Evolutionary conservation across 192 early-diverging fungal species (phyloP), one percentile per base, ranked within the genome.

Genomic region (Thoreauomyces humboldtii): DNA sequence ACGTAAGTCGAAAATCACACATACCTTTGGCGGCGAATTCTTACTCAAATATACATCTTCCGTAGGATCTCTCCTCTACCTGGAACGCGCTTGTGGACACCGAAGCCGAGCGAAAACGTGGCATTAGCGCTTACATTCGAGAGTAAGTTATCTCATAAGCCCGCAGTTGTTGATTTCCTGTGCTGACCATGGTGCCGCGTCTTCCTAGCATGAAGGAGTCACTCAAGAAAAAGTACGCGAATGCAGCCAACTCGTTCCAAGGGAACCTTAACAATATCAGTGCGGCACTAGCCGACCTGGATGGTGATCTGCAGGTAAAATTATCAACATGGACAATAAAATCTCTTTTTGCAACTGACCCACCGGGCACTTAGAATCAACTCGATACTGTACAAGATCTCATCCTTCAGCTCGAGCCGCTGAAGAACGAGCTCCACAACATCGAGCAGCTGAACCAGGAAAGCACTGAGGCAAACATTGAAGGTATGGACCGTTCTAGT

Each of bases 41-140:
- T n/a, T n/a, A n/a, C n/a, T n/a, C n/a, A n/a, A n/a, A n/a, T n/a
- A n/a, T n/a, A n/a, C 38, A 12, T 75, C 28, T 61, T 43, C 41
- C 61, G 46, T 59, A 86, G 77, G 92, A 95, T 61, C 70, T 97
- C n/a, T 89, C 93, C 53, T 60, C 78, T 41, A 72, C 76, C 32
- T 98, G 96, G 96, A 73, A 81, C 32, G 72, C 70, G 46, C 84
- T 93, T 25, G 75, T 92, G 7, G 74, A 61, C 2, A 72, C 87
- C 21, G 96, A 98, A 73, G 90, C 86, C 6, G 73, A 74, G 47
- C 83, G 91, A 63, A 90, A 97, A 55, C 86, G 87, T 54, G 73
- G 77, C 33, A 89, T 98, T 60, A 94, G 93, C 69, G 78, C 80
- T 55, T 89, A 89, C 59, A 90, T 98, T 57, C 80, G 90, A 78